Evolutionary conservation across 345 rosid species (phyloP), one percentile per base, ranked within the genome.

Genomic region (Eucalyptus sp.): DNA sequence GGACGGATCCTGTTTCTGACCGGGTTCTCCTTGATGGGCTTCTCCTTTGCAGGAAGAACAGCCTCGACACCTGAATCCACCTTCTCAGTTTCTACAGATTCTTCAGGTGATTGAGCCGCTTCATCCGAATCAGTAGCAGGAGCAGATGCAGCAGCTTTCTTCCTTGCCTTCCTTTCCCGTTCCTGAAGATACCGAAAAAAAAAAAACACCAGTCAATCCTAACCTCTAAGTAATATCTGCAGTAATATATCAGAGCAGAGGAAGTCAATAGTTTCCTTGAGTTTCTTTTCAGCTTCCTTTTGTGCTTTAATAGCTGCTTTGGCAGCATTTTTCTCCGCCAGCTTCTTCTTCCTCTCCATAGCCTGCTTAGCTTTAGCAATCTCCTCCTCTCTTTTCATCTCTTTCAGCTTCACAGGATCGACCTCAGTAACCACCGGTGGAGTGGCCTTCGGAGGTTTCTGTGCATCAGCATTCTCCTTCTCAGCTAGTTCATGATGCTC

Each of bases 251-350:
- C 20, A 51, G 31, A 60, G 49, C 56, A 33, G n/a, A 54, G 68
- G n/a, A 31, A 86, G 87, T 13, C 6, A 43, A 37, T 87, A 93
- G 91, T 92, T 96, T 60, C 99, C 99, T 97, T 96, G 33, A 92
- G 95, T 93, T 96, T 97, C 94, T 95, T 98, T 91, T 98, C 99
- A 71, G 98, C 99, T 89, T 98, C 99, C 94, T 94, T 98, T 90
- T 96, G 95, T 91, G 99, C 99, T 94, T 96, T 94, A 37, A 90
- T 89, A 58, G 99, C 97, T 50, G 98, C 99, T 93, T 98, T 98
- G 18, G 95, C 96, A 51, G 99, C 99, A 89, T 95, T 91, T 93
- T 97, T 96, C 93, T 97, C 99, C 13, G 98, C 99, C 94, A 91
- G 88, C 93, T 94, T 98, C 94, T 95, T 98, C 95, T 98, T 98